Base-by-base conservation (phyloP, 768 basidiomycete species). In the Naematelia encephala region DNA sequence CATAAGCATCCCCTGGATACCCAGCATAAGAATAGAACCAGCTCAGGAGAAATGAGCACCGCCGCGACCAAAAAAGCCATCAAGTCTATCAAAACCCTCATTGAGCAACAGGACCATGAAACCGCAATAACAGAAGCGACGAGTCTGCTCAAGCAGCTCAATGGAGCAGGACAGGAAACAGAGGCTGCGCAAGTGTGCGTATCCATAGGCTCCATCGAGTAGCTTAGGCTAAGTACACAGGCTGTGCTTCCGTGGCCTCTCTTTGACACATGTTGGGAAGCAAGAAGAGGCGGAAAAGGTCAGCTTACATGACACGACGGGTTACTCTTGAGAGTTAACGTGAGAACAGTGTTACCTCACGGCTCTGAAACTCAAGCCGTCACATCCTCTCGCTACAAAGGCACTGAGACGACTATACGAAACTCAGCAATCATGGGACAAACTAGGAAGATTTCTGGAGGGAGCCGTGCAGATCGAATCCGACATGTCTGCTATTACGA, bases 251-350 rank as follows among this genome's bases (percentile, higher is more conserved):
- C 82, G 90, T 25, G 92, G 86, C 2, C 79, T 96, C 11, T 86
- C 96, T 0, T 80, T 83, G 22, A 80, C 90, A 11, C 90, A 94
- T 72, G 80, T 93, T 1, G 84, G 84, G 25, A 82, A 88, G 54
- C 75, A 80, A 21, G 83, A 85, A 39, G 80, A 86, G 73, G 88
- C 91, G 80, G 92, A 97, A 81, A 84, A 87, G 85, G 92, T 94
- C 83, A 82, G 80, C 69, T 67, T 44, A 10, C 8, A 28, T 30
- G 5, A 12, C 21, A 19, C n/a, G 2, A 13, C 3, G 2, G 10
- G 54, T 56, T 61, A 46, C 28, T 8, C 34, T 39, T 8, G 8
- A 39, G 34, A 39, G 34, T 16, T 39, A 39, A 39, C 34, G 8
- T 39, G 34, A 39, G 8, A 16, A 8, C 16, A 39, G 34, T 39